These are phyloP conservation scores for Cryptosporidium canis DNA, from an alignment of 169 alveolate genomes.

Conservation along the genomic window DNA sequence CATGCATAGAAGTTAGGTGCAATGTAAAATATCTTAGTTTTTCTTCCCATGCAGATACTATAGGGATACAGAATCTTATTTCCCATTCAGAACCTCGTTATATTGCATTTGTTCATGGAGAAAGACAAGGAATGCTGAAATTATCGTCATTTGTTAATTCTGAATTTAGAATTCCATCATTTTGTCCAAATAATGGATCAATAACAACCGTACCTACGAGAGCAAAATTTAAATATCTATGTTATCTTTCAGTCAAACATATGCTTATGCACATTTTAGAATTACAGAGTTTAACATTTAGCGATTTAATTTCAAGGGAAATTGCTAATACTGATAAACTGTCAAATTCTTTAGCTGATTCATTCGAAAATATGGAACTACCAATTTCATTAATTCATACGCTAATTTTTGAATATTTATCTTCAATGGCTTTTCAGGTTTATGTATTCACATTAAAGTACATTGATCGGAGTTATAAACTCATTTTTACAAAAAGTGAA, in stretches of 20 bases:
- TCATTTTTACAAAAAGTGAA: constrained; percentile 26
- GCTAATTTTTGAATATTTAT: neutral
- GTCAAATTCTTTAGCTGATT: neutral
- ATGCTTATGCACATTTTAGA: neutral
- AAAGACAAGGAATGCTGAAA: constrained; percentile 93
- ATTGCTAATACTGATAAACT: neutral
- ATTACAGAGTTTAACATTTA: neutral
- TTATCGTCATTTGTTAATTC: constrained; percentile 76
- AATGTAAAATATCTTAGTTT: constrained; percentile 94
- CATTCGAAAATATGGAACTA: neutral
- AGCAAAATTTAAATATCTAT: neutral
- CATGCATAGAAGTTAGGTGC: constrained; percentile 90
- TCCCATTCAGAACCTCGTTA: constrained; percentile 90
- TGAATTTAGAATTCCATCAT: constrained; percentile 40
- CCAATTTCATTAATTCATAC: neutral
- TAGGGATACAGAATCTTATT: constrained; percentile 92
- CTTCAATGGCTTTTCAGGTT: neutral
- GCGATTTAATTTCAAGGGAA: neutral
- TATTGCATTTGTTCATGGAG: constrained; percentile 98
- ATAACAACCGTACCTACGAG: constrained; percentile 12
- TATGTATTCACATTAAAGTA: constrained; percentile 11
- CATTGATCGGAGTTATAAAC: neutral
- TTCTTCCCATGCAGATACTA: constrained; percentile 98
- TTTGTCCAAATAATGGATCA: constrained; percentile 71
- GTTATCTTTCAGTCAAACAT: neutral